Evolutionary conservation across 2,329 filamentous ascomycete species (phyloP), one percentile per base, ranked within the genome.

Genomic region (Scorias spongiosa): DNA sequence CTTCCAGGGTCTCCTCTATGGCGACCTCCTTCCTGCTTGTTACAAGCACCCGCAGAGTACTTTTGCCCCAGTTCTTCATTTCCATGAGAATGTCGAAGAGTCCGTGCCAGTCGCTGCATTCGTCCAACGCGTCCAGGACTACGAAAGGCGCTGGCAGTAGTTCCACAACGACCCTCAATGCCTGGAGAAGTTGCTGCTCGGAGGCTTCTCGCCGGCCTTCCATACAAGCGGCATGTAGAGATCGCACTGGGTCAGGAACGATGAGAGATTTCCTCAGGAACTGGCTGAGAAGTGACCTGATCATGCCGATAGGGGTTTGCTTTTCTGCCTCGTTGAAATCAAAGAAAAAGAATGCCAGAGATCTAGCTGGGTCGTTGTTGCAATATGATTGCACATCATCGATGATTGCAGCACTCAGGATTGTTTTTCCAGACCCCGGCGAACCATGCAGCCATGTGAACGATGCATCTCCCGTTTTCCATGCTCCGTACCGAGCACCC

Each of bases 301-400:
- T 10, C 53, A 65, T 59, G 0, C 53, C 48, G 12, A 61, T 56
- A 4, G 58, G 39, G 0, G 49, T 36, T 44, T 65, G 62, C 41
- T 67, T 68, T 26, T 55, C 40, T 0, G 7, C 34, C 41, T 67
- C 57, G 5, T 57, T 65, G 51, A 68, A 68, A 43, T 57, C 51
- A 36, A 60, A 59, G 46, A 48, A 59, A 41, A 59, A 60, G 44
- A 57, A 58, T 9, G 46, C 47, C 1, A 43, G 48, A 10, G 50
- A 52, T 14, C 42, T 48, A 0, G 39, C 40, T 38, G 43, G 15
- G 18, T 53, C 40, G 9, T 47, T 18, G 5, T 44, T 17, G 20
- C 41, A 42, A 11, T 44, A 10, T n/a, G 38, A 5, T 12, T 44
- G 29, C 41, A 60, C 8, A 32, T 41, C 37, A 10, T 46, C n/a